Percentiles rank a stretch among this genome's conserved stretches.
Conservation (phyloP, 768 basidiomycete species). For the Dictyophora rubrovolvata region DNA sequence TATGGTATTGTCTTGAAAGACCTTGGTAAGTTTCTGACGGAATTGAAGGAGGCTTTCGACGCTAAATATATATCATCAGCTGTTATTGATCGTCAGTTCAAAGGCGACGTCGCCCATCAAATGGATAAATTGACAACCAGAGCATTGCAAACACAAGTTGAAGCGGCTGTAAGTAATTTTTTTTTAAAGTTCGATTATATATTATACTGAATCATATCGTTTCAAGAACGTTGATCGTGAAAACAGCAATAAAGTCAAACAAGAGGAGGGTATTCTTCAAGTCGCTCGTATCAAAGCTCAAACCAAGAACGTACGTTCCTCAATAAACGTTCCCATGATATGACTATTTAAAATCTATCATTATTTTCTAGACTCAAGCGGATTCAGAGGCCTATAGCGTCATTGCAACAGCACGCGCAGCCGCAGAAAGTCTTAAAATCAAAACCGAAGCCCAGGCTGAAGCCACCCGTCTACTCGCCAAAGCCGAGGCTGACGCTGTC, state of each 20-base stretch:
- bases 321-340: not conserved
- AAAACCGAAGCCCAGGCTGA: constrained; percentile 71
- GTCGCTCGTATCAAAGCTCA: constrained; percentile 73
- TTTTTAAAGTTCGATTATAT: not conserved
- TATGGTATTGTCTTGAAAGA: constrained; percentile 81
- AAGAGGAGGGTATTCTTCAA: constrained; percentile 68
- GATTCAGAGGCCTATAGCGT: constrained; percentile 69
- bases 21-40: constrained; percentile 37
- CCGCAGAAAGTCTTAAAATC: constrained; percentile 54
- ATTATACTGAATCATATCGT: not conserved
- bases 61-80: constrained; percentile 29
- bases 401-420: constrained; percentile 64
- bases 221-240: constrained; percentile 72
- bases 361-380: constrained; percentile 43
- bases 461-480: constrained; percentile 62
- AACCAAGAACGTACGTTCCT: constrained; percentile 34
- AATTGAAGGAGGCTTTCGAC: not conserved
- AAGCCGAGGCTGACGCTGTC: constrained; percentile 64
- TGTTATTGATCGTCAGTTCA: constrained; percentile 81
- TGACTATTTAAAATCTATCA: not conserved
- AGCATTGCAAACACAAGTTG: constrained; percentile 78
- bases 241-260: constrained; percentile 81
- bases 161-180: constrained; percentile 53
- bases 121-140: constrained; percentile 83
- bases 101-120: constrained; percentile 75